Evolutionary conservation across 768 basidiomycete genomes (phyloP).

Genomic region (Trametes cinnabarina): DNA sequence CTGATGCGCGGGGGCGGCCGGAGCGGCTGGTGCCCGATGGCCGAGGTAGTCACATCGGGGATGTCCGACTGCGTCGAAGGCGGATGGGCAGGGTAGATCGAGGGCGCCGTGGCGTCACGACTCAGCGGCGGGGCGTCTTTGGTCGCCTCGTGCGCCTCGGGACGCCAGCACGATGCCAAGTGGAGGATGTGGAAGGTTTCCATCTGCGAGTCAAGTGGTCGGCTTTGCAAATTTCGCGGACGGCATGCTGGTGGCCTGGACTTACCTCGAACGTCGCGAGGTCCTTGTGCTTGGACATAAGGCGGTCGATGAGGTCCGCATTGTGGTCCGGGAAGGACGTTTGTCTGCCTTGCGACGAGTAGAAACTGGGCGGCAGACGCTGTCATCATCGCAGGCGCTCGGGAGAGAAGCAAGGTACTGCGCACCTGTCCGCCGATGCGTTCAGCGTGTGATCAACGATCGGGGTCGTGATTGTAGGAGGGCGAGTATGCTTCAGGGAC

Average conservation of each 20-base stretch:
- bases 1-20: constrained; percentile 45
- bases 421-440: constrained; percentile 79
- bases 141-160: constrained; percentile 25
- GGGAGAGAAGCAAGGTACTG: constrained; percentile 11
- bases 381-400: constrained; percentile 14
- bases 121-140: constrained; percentile 42
- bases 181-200: constrained; percentile 83
- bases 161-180: constrained; percentile 68
- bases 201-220: constrained; percentile 50
- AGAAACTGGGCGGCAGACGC: constrained; percentile 52
- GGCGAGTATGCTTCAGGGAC: constrained; percentile 45
- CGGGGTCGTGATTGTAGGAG: constrained; percentile 33
- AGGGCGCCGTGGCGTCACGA: constrained; percentile 42
- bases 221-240: constrained; percentile 1
- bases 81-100: constrained; percentile 27
- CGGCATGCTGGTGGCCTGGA: background rate
- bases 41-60: constrained; percentile 15
- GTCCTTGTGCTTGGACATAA: constrained; percentile 49
- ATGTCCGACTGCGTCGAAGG: constrained; percentile 21
- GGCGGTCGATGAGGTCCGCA: constrained; percentile 53
- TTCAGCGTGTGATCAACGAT: constrained; percentile 52
- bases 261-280: constrained; percentile 70
- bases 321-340: constrained; percentile 81
- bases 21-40: constrained; percentile 12
- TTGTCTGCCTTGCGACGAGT: constrained; percentile 82